A percentile compares a stretch with the other conserved stretches of the same genome.
These are phyloP conservation scores for Jaapia argillacea DNA, from an alignment of 768 basidiomycete species.

Conservation along the genomic window DNA sequence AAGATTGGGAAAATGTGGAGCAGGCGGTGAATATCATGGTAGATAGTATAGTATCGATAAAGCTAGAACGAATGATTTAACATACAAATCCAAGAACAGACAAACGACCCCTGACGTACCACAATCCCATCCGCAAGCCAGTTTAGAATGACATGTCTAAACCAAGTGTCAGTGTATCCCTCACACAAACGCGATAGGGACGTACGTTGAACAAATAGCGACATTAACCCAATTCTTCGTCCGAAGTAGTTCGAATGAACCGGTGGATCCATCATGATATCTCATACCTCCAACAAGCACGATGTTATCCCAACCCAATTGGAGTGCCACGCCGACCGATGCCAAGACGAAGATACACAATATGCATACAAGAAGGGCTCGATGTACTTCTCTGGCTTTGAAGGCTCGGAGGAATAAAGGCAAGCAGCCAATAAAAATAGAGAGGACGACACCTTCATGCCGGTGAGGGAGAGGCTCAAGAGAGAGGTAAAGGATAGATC, in stretches of 20 bases:
- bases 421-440: too few species aligned
- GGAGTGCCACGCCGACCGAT: conserved; percentile 11
- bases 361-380: conserved; percentile 5
- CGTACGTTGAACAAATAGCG: conserved; percentile 15
- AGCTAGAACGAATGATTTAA: background rate
- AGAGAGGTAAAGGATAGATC: too few species aligned
- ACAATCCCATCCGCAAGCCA: conserved; percentile 19
- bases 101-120: conserved; percentile 5
- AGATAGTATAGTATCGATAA: background rate
- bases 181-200: conserved; percentile 2
- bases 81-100: background rate
- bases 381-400: background rate
- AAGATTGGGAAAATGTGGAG: background rate
- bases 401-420: background rate
- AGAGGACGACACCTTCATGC: too few species aligned
- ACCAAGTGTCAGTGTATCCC: background rate
- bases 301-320: conserved; percentile 11
- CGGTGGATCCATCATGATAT: conserved; percentile 13
- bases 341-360: conserved; percentile 11
- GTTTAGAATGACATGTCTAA: conserved; percentile 18
- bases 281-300: conserved; percentile 1
- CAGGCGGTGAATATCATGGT: background rate
- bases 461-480: too few species aligned
- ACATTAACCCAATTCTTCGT: conserved; percentile 11
- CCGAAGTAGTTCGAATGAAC: conserved; percentile 12